Evolutionary conservation across 2,329 filamentous ascomycete species (phyloP), one percentile per base, ranked within the genome.

Genomic region (Microdochium paspali): DNA sequence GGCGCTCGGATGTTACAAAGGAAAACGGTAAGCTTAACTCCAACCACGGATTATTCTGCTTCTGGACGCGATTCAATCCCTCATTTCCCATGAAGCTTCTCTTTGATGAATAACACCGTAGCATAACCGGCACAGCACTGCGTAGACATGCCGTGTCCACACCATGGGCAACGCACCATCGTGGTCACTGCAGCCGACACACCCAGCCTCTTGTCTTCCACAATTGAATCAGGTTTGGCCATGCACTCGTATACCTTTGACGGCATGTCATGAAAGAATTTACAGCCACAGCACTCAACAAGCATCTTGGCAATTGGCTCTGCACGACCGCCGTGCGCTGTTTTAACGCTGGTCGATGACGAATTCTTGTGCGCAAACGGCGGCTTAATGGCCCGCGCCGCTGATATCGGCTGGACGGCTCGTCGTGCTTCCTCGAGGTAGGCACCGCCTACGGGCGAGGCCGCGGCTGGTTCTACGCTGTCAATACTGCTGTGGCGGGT

Each of bases 161-260:
- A 88, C 84, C 84, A 87, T 9, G 82, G 82, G 59, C 84, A 87
- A 53, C 76, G 78, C 24, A 85, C 77, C 57, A 74, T 77, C 53
- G 80, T 82, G 9, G 73, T 79, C 42, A 82, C 71, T 6, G 74
- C 66, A 1, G 78, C 78, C 39, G 71, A 71, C 40, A 80, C 77
- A 1, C 77, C 77, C 5, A 73, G 62, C 25, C 65, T 62, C 47
- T 69, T 68, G 44, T 77, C 73, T 46, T 72, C 70, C 12, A 82
- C 68, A 12, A 79, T 64, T 3, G 70, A 70, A 44, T 79, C 73
- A 0, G 79, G 77, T 52, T 75, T 74, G 4, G 74, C 74, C 79
- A 84, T 83, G 58, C 76, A 79, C 56, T 82, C 76, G 59, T 84
- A 84, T 21, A 84, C 67, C 47, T 76, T 74, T 45, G 73, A 77